Base-by-base conservation (phyloP, 108 stramenopile genomes). In the Cyclotella atomus region DNA sequence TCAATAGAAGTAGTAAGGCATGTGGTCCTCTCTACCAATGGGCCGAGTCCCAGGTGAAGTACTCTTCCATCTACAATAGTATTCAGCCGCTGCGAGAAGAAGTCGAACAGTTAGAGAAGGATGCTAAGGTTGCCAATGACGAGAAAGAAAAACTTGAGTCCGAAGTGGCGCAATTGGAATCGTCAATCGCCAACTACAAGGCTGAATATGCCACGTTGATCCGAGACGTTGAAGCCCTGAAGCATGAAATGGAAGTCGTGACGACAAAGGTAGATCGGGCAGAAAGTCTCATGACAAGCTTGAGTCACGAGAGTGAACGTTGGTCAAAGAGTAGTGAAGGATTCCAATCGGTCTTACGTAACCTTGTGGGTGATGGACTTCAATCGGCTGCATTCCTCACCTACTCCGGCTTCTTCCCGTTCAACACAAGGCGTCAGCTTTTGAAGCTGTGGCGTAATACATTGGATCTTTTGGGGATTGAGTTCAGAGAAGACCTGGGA, bases 11-110 rank as follows among this genome's bases (percentile, higher is more conserved):
- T 59, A 90, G 88, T 72, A 93, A 89, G 68, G 99, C 99, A 17
- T 99, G 98, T 68, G 99, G 98, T 17, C 98, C 99, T 21, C 89
- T 99, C 17, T 98, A 91, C 73, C 83, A 92, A 60, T 99, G 99
- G 99, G 95, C 95, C 33, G 87, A 87, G 53, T 95, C 93, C 47
- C 97, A 98, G 73, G 88, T 99, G 23, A 84, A 90, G 46, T 99
- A 98, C 72, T 90, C 93, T 14, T 87, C 86, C 8, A 97, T 99
- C 47, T 92, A 95, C 83, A 91, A 92, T 70, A 88, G 92, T 35
- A 95, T 99, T 34, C 92, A 97, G 68, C 99, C 99, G 16, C 85
- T 99, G 41, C 86, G 97, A 17, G 97, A 97, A 59, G 98, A 99
- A 84, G 97, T 99, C 24, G 95, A 91, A 35, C 77, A 87, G 65